Evolutionary conservation across 2,329 filamentous ascomycete species (phyloP).

Genomic region (Tolypocladium cylindrosporum): DNA sequence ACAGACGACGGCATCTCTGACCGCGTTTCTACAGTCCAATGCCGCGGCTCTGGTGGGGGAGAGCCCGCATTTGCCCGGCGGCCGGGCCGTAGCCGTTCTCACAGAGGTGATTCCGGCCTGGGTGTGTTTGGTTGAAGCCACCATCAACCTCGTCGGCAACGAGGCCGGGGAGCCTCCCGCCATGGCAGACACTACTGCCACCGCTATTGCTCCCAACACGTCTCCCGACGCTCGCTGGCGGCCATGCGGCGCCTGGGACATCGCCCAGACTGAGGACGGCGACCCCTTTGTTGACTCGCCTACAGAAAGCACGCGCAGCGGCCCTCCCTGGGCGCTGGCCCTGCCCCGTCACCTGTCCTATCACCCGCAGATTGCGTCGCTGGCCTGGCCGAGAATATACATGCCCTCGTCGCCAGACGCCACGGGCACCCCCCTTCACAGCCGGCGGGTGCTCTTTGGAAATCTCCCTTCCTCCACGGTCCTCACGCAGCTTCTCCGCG

Average conservation of each 20-base stretch:
- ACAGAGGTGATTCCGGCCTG: not conserved
- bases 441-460: constrained; percentile 12
- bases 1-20: not conserved
- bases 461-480: constrained; percentile 9
- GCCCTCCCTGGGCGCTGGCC: not conserved
- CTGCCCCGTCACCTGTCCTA: constrained; percentile 2
- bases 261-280: not conserved
- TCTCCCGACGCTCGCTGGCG: not conserved
- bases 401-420: not conserved
- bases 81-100: not conserved
- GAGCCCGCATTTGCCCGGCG: not conserved
- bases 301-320: too few species aligned
- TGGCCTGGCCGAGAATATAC: constrained; percentile 1
- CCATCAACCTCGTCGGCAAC: not conserved
- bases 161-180: not conserved
- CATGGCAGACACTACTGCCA: not conserved
- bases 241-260: not conserved
- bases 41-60: not conserved
- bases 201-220: not conserved
- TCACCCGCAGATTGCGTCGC: constrained; percentile 1
- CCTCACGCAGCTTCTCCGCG: constrained; percentile 9
- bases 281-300: not conserved
- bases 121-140: not conserved
- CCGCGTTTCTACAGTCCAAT: not conserved
- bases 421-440: not conserved